Percentiles rank a stretch among this genome's conserved stretches.
phyloP scores from a whole-genome alignment of 768 basidiomycete species.

The Hortiboletus flavorubellus region DNA sequence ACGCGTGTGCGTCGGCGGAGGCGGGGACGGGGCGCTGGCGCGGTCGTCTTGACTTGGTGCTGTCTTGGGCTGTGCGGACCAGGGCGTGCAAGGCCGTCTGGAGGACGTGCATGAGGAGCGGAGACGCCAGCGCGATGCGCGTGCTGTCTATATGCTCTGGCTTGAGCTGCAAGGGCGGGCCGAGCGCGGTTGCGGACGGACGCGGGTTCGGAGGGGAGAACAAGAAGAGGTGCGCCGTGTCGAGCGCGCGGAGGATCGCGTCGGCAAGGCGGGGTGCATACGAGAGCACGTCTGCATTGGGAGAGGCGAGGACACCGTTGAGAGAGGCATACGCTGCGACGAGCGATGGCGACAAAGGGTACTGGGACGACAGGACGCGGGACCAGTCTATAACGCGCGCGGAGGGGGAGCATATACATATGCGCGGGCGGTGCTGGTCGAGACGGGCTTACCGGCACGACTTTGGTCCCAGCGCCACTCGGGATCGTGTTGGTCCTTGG shows the following conservation, averaged over 20 bases:
- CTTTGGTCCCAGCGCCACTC: constrained; percentile 23
- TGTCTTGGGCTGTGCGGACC: constrained; percentile 5
- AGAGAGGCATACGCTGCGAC: constrained; percentile 22
- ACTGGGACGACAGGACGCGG: constrained; percentile 15
- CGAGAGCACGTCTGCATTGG: background rate
- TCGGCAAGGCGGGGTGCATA: constrained; percentile 15
- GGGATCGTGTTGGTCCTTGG: constrained; percentile 14
- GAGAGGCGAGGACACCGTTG: constrained; percentile 12
- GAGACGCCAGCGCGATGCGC: constrained; percentile 21
- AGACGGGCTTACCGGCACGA: constrained; percentile 10
- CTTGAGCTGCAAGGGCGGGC: background rate
- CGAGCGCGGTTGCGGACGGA: background rate
- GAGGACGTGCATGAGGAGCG: constrained; percentile 24
- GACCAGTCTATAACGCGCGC: constrained; percentile 19
- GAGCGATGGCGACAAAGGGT: constrained; percentile 24
- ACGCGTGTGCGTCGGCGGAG: background rate
- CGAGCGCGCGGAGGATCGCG: constrained; percentile 19
- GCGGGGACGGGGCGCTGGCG: background rate
- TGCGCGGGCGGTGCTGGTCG: background rate
- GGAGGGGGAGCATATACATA: background rate
- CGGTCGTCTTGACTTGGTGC: constrained; percentile 11
- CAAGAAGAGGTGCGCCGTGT: constrained; percentile 17
- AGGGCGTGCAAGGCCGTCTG: constrained; percentile 20
- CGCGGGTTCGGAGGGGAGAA: constrained; percentile 9
- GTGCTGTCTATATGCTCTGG: constrained; percentile 15